Evolutionary conservation across 768 basidiomycete genomes (phyloP), one percentile per base, ranked within the genome.

Genomic region (Pleurotus djamor): DNA sequence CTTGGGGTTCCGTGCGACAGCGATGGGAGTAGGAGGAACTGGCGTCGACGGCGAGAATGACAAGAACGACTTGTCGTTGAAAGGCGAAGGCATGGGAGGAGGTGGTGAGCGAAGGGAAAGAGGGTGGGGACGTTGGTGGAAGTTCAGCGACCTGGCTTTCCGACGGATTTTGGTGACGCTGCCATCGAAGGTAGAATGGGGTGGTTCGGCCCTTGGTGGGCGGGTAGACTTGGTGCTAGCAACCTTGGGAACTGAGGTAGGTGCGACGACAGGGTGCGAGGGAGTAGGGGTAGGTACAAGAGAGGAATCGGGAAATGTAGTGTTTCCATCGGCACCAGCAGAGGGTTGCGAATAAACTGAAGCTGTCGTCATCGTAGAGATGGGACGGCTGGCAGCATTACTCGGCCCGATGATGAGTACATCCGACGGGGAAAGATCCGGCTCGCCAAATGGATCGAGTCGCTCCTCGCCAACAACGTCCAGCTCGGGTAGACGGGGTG

Each of bases 331-430:
- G 17, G 33, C 12, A n/a, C 41, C 54, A 14, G 54, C 38, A 14
- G 54, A 56, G 38, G 54, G 54, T 32, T 56, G 54, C 17, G 54
- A 56, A n/a, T 56, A 56, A n/a, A 56, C 54, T 33, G 54, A 56
- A 5, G 54, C 54, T 10, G 54, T 56, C n/a, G 54, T 43, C n/a
- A 56, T n/a, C 16, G 41, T 56, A 33, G 54, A 56, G 36, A 44
- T 56, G 54, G 54, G 54, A 12, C 54, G 36, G 5, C 10, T 33
- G 28, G 38, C 4, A 14, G 51, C 14, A n/a, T 37, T 4, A 4
- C 7, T 38, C 5, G 54, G 54, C 13, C 54, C 54, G 13, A 56
- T 56, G 37, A 43, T 33, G n/a, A 45, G 37, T 9, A 56, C 41
- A 14, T 56, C 5, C 33, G 54, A 17, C 9, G 36, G n/a, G 28